phyloP scores from a whole-genome alignment of 116 monocot species.

The Posidonia oceanica region DNA sequence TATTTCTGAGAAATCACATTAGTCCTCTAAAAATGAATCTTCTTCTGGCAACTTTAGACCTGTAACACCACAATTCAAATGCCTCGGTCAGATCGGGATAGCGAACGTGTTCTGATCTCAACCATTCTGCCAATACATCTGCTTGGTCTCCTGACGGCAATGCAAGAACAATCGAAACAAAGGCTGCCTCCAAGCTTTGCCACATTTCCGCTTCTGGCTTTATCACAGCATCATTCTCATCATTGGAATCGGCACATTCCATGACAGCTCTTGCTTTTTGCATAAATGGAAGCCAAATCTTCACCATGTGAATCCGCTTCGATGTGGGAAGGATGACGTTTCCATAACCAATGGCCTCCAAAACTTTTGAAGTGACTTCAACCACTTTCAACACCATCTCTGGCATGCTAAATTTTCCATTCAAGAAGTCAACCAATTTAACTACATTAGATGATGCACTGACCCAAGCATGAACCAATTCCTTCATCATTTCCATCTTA shows the following conservation, averaged over 20 bases:
- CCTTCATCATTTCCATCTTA: conserved; percentile 82
- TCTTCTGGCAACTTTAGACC: conserved; percentile 59
- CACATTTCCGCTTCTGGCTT: conserved; percentile 51
- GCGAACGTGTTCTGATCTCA: conserved; percentile 33
- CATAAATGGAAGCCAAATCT: conserved; percentile 62
- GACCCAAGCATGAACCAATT: conserved; percentile 58
- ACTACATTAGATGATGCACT: conserved; percentile 29
- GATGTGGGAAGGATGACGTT: conserved; percentile 38
- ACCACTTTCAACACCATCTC: conserved; percentile 31
- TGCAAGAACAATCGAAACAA: conserved; percentile 56
- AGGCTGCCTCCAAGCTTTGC: conserved; percentile 60
- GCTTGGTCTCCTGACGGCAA: conserved; percentile 60
- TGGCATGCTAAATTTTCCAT: background rate
- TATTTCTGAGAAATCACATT: background rate
- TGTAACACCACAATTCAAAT: conserved; percentile 83
- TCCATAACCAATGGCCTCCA: conserved; percentile 66
- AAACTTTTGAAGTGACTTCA: conserved; percentile 41
- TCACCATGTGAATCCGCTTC: conserved; percentile 37
- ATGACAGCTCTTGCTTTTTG: conserved; percentile 26
- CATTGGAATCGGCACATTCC: conserved; percentile 15
- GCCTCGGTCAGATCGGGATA: conserved; percentile 78
- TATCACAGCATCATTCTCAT: conserved; percentile 10
- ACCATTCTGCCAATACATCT: conserved; percentile 61
- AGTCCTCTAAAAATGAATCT: conserved; percentile 17
- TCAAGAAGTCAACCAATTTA: conserved; percentile 8